Base-by-base conservation (phyloP, 331 rosid species). In the Quercus tomentella region DNA sequence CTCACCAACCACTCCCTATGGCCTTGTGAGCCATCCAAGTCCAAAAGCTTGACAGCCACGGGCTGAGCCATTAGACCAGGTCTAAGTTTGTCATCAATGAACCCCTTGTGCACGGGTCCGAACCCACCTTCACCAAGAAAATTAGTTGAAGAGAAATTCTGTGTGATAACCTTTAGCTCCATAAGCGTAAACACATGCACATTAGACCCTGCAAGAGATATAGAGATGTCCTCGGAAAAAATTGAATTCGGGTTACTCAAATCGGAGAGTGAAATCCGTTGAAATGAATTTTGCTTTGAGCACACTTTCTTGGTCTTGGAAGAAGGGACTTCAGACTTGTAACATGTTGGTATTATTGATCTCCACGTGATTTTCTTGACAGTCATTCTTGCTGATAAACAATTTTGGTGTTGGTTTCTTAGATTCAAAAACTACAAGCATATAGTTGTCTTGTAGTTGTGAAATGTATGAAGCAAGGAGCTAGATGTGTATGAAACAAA, bases 1-100 rank as follows among this genome's bases (percentile, higher is more conserved):
- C 99, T 72, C 65, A 95, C 99, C 97, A 95, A 83, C 99, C 99
- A 95, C 86, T 95, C 99, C 56, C 86, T 82, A 71, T 95, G 99
- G 22, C 99, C 99, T 78, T 95, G 99, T 6, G 89, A 3, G 4
- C 99, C 99, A 75, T 91, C 97, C 93, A 91, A 78, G 71, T 95
- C 92, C 84, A 95, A 80, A 73, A 86, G 92, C 87, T 95, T 95
- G 11, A 95, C 95, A 11, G 99, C 99, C 2, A 95, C 99, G 10
- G 99, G 89, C 79, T 93, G 99, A 58, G 99, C 89, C 74, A 84
- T 63, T 41, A 95, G 87, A 43, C 93, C 93, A 21, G 85, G 88
- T 51, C 98, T 78, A 51, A 95, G 75, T 88, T 85, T 93, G 63
- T 95, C 98, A 65, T 93, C 96, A 71, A 95, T 69, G 82, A 95